A percentile compares a stretch with the other conserved stretches of the same genome.
Evolutionary conservation across 768 basidiomycete genomes (phyloP).

Genomic region (Auriscalpium microsporum): DNA sequence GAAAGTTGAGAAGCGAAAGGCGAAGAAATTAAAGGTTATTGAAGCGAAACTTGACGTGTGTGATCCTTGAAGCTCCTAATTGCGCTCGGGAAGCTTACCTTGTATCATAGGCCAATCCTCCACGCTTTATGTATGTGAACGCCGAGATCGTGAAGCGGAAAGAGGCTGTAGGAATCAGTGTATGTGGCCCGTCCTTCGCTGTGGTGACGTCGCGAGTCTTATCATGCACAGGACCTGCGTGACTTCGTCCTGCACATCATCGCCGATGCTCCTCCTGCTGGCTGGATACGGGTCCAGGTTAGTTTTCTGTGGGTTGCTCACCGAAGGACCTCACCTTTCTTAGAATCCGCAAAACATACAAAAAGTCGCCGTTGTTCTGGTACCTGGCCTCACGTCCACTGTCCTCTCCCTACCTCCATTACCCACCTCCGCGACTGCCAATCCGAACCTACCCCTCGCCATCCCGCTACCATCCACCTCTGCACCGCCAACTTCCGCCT

Average conservation of each 20-base stretch:
- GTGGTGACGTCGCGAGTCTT: neutral
- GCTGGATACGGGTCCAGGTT: constrained; percentile 83
- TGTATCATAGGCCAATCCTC: constrained; percentile 38
- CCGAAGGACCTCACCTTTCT: neutral
- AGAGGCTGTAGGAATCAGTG: constrained; percentile 74
- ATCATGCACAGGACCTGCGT: constrained; percentile 61
- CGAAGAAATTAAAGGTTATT: constrained; percentile 55
- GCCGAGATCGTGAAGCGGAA: constrained; percentile 65
- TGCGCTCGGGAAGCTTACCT: constrained; percentile 9
- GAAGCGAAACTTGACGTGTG: constrained; percentile 57
- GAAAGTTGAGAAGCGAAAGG: constrained; percentile 63
- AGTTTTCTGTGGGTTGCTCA: constrained; percentile 9
- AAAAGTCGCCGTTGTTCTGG: constrained; percentile 70
- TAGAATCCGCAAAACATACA: constrained; percentile 70
- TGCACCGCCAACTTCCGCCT: neutral
- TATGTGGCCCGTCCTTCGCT: constrained; percentile 28
- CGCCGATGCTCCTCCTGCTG: constrained; percentile 75
- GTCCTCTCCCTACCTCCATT: constrained; percentile 63
- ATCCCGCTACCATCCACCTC: constrained; percentile 34
- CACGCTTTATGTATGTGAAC: constrained; percentile 76
- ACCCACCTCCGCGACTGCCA: constrained; percentile 57
- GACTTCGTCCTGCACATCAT: constrained; percentile 78
- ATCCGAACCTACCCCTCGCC: constrained; percentile 46
- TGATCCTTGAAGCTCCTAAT: constrained; percentile 18
- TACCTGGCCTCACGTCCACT: constrained; percentile 80